Percentiles rank a stretch among this genome's conserved stretches.
Conservation (phyloP, 768 basidiomycete genomes). For the Mycena rebaudengoi region DNA sequence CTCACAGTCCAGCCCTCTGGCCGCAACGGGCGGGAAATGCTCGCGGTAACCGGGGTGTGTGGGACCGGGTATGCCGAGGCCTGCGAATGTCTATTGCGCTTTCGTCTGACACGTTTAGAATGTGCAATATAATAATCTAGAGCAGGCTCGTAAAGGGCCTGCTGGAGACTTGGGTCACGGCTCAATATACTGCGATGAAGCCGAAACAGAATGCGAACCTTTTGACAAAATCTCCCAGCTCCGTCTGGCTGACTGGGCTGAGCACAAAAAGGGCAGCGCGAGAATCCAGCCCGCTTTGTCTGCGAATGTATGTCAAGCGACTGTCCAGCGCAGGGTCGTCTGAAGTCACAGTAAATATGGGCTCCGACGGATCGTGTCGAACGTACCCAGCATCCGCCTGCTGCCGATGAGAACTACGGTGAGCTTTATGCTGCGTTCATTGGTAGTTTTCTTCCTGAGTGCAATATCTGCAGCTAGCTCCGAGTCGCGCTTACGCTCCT, state of each 20-base stretch:
- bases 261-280: constrained; percentile 94
- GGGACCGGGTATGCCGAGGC: constrained; percentile 60
- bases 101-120: constrained; percentile 90
- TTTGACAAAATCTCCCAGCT: constrained; percentile 88
- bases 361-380: background rate
- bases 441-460: constrained; percentile 77
- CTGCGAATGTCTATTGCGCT: constrained; percentile 85
- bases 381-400: constrained; percentile 83
- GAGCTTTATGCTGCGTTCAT: constrained; percentile 90
- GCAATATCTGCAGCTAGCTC: constrained; percentile 86
- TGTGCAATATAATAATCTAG: constrained; percentile 94
- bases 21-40: constrained; percentile 67
- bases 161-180: constrained; percentile 69
- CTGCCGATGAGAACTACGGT: constrained; percentile 95
- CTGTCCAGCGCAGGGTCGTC: constrained; percentile 88
- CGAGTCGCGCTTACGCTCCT: constrained; percentile 76
- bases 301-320: constrained; percentile 86
- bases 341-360: constrained; percentile 35
- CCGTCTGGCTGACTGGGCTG: constrained; percentile 87
- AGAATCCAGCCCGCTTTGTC: constrained; percentile 89
- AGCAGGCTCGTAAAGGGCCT: constrained; percentile 88
- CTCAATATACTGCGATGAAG: constrained; percentile 1
- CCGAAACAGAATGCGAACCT: constrained; percentile 55
- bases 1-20: constrained; percentile 95
- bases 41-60: constrained; percentile 51